Evolutionary conservation across 345 rosid genomes (phyloP).

Genomic region (Geranium brycei): DNA sequence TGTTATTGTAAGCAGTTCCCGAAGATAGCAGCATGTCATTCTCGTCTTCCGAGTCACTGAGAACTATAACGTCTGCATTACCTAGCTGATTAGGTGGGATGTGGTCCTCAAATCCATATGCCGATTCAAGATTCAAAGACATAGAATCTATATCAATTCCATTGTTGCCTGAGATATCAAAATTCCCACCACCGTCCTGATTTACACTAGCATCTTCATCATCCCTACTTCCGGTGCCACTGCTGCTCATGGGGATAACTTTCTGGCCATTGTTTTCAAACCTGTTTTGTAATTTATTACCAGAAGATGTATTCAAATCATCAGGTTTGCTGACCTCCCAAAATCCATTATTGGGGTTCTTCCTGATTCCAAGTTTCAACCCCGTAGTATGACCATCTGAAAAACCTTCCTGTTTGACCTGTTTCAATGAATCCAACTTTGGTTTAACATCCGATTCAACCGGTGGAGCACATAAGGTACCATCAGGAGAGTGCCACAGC

Average conservation of each 20-base stretch:
- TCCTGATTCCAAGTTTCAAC: slow-evolving; percentile 83
- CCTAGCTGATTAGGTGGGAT: slow-evolving; percentile 35
- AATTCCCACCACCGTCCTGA: slow-evolving; percentile 64
- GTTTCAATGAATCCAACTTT: slow-evolving; percentile 38
- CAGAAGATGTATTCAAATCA: slow-evolving; percentile 45
- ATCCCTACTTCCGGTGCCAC: slow-evolving; percentile 81
- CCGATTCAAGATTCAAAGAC: slow-evolving; percentile 46
- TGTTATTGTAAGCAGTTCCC: slow-evolving; percentile 34
- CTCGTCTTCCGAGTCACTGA: slow-evolving; percentile 89
- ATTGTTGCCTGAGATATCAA: slow-evolving; percentile 38
- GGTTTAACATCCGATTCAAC: slow-evolving; percentile 27
- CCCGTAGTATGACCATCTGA: slow-evolving; percentile 53
- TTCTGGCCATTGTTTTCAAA: slow-evolving; percentile 27
- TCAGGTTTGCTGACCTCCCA: slow-evolving; percentile 95
- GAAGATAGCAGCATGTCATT: slow-evolving; percentile 48
- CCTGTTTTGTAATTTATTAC: slow-evolving; percentile 42
- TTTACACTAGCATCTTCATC: slow-evolving; percentile 86
- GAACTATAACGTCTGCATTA: slow-evolving; percentile 64
- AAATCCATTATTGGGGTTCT: slow-evolving; percentile 50
- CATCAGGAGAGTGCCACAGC: slow-evolving; percentile 73
- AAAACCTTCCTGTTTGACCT: slow-evolving; percentile 60
- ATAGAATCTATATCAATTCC: slow-evolving; percentile 73
- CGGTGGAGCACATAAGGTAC: slow-evolving; percentile 34
- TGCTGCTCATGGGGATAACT: slow-evolving; percentile 76
- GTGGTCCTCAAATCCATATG: slow-evolving; percentile 37